Conservation (phyloP, 441 rosid genomes). For the Euphorbia schlechtendalii region DNA sequence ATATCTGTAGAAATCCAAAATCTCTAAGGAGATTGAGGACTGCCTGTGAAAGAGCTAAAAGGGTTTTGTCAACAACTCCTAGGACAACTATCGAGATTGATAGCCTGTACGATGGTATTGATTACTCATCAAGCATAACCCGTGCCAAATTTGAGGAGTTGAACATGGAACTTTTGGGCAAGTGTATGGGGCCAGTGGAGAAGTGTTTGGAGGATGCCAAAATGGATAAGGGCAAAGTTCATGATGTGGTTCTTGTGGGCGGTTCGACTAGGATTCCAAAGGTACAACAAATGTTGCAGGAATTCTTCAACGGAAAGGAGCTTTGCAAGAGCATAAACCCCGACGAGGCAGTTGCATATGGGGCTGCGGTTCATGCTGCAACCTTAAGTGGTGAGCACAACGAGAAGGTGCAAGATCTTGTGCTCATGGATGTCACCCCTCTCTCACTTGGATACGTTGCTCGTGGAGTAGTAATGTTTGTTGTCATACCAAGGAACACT, state of each 20-base stretch:
- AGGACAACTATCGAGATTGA: too few species aligned
- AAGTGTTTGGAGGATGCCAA: too few species aligned
- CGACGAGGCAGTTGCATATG: constrained; percentile 71
- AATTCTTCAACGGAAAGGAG: constrained; percentile 70
- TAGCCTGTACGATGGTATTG: too few species aligned
- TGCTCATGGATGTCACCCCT: constrained; percentile 55
- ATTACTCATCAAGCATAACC: too few species aligned
- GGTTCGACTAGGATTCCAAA: constrained; percentile 81
- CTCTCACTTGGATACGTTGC: constrained; percentile 46
- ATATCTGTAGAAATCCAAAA: constrained; percentile 57
- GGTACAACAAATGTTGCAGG: constrained; percentile 69
- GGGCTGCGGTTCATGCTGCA: constrained; percentile 79
- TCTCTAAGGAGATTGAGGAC: constrained; percentile 57
- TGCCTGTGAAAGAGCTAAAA: too few species aligned
- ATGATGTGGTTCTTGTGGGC: constrained; percentile 77
- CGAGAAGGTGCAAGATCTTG: constrained; percentile 69
- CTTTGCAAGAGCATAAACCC: too few species aligned
- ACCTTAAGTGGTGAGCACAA: constrained; percentile 66
- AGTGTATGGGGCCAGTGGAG: constrained; percentile 79
- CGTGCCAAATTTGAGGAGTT: too few species aligned
- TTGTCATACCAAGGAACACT: constrained; percentile 56
- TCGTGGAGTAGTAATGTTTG: constrained; percentile 48
- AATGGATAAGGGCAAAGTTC: constrained; percentile 60
- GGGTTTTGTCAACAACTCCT: too few species aligned
- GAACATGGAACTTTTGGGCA: too few species aligned